Evolutionary conservation across 495 filamentous ascomycete genomes (phyloP).

Genomic region (Aspergillus sclerotioniger): DNA sequence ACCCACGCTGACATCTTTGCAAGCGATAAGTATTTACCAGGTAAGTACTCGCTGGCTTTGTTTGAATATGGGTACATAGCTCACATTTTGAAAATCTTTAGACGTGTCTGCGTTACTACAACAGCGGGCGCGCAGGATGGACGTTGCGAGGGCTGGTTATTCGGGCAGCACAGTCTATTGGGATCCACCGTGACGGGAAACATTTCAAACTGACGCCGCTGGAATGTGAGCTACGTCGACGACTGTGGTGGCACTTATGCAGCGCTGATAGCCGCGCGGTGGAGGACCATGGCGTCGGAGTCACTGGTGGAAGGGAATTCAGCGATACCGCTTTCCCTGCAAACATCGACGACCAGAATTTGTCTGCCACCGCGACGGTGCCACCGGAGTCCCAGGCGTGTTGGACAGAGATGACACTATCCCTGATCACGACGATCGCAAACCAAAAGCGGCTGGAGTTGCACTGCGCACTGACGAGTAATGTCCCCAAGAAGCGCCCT

Average conservation of each 20-base stretch:
- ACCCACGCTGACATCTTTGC: constrained; percentile 33
- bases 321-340: constrained; percentile 28
- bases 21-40: constrained; percentile 36
- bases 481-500: background rate
- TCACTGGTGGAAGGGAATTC: constrained; percentile 20
- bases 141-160: constrained; percentile 45
- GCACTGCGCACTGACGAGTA: background rate
- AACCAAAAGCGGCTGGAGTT: constrained; percentile 20
- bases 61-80: background rate
- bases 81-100: constrained; percentile 13
- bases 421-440: constrained; percentile 34
- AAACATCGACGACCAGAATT: constrained; percentile 30
- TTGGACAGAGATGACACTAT: constrained; percentile 33
- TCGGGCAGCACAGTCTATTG: constrained; percentile 49
- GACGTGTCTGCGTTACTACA: constrained; percentile 42
- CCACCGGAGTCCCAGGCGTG: constrained; percentile 10
- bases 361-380: constrained; percentile 9
- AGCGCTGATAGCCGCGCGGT: constrained; percentile 32
- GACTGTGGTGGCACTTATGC: constrained; percentile 43
- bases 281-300: constrained; percentile 38
- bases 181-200: constrained; percentile 46
- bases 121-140: constrained; percentile 44
- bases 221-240: constrained; percentile 43
- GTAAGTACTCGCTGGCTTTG: constrained; percentile 13
- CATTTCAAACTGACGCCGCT: constrained; percentile 36